Base-by-base conservation (phyloP, 306 rosid species). In the Medicago lupulina region DNA sequence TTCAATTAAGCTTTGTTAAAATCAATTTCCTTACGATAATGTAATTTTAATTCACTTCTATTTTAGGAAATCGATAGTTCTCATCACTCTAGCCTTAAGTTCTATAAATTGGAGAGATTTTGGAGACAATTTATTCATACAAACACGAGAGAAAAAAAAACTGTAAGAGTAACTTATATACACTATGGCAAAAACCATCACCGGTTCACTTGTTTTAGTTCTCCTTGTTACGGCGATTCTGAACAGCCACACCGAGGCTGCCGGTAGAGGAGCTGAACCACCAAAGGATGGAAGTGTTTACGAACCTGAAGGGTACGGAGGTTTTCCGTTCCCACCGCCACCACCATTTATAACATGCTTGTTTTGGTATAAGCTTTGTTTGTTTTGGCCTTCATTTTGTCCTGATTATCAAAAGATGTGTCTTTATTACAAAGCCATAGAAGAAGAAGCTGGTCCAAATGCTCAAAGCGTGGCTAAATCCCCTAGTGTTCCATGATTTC, bases 61-160 rank as follows among this genome's bases (percentile, higher is more conserved):
- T 36, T 14, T 66, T 3, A 40, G 17, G 55, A 14, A 76, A 64
- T 16, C 9, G 66, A 43, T 9, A 36, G 18, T 74, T 60, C 23
- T 11, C 50, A 6, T 34, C 50, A 59, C 58, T 23, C 17, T 73
- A 18, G 9, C 17, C 47, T 36, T 6, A 43, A 34, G 50, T 6
- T 47, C 79, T 62, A 75, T 75, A 75, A 75, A 75, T 74, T 74
- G 60, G 34, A 46, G 36, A 3, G 3, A 40, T 41, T 58, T 39
- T 73, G 57, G 43, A 39, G 43, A 44, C 0, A 72, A 61, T 0
- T 7, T 10, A 10, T 46, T 62, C 79, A 63, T 47, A 28, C 38
- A 46, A 46, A 46, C 21, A 21, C 18, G 31, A 74, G 25, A 43
- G 34, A 36, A 40, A 63, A n/a, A 15, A 36, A 28, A 28, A 31